Evolutionary conservation across 208 protist species (phyloP), one percentile per base, ranked within the genome.

Genomic region (Novymonas esmeraldas): DNA sequence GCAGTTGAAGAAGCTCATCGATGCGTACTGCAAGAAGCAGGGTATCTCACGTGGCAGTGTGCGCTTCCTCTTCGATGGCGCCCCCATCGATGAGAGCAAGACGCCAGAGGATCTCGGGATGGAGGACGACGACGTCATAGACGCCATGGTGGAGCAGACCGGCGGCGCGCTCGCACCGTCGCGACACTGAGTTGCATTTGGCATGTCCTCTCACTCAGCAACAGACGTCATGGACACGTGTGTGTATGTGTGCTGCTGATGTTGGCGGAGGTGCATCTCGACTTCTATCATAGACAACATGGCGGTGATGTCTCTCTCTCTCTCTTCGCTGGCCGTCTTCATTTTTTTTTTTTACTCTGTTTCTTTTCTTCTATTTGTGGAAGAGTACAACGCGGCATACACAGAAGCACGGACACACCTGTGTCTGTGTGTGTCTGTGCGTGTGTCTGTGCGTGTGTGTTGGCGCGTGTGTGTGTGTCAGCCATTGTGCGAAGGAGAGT

Each of bases 1-100:
- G 13, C 90, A 88, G 65, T 77, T 99, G 44, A 90, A 92, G 38
- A 99, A 99, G 80, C 72, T 99, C 28, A 98, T 98, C 78, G 97
- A 99, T 56, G 96, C 97, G 13, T 99, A 98, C 80, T 98, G 97
- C 82, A 97, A 98, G 78, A 96, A 98, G 76, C 95, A 98, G 70
- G 94, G 89, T 64, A 93, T 98, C 20, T 77, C 78, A 2, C 79
- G 82, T 28, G 81, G 80, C 22, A 90, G 85, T 61, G 90, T 98
- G 24, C 90, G 98, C 56, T 99, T 99, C 70, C 70, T 98, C n/a
- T 98, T 97, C 71, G 98, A 99, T 60, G 98, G 98, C 24, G 78
- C 83, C 10, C 85, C 94, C 36, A 85, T 99, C 6, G 82, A 97
- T 48, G 87, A 94, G 57, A 84, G 82, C 24, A 89, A 96, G 51